Conservation (phyloP, 108 stramenopile genomes). For the Fragilariopsis cylindrus region DNA sequence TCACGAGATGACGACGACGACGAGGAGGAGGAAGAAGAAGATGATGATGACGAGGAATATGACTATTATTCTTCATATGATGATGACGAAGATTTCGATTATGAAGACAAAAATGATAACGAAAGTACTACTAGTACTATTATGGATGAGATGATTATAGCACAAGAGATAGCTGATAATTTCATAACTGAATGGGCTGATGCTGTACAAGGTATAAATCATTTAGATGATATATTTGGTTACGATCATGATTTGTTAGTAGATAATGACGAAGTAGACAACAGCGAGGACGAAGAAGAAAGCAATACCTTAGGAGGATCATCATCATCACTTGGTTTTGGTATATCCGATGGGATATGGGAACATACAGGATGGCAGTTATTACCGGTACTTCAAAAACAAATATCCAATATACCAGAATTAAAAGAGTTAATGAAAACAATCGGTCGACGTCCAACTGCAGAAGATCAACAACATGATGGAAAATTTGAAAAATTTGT, state of each 20-base stretch:
- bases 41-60: neutral
- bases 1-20: neutral
- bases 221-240: constrained; percentile 67
- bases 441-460: constrained; percentile 62
- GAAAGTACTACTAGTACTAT: constrained; percentile 10
- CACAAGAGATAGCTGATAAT: constrained; percentile 40
- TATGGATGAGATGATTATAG: constrained; percentile 23
- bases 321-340: constrained; percentile 42
- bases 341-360: constrained; percentile 74
- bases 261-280: constrained; percentile 24
- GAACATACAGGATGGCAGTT: constrained; percentile 62
- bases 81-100: constrained; percentile 19
- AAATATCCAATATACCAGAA: constrained; percentile 57
- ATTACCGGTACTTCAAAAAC: constrained; percentile 51
- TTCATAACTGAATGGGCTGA: constrained; percentile 49
- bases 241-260: constrained; percentile 59
- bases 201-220: constrained; percentile 50
- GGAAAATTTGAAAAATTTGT: constrained; percentile 35
- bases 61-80: constrained; percentile 14
- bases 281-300: neutral
- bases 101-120: constrained; percentile 27
- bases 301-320: too few relatives aligned
- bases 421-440: constrained; percentile 43
- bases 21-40: constrained; percentile 25
- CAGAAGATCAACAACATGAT: constrained; percentile 38